phyloP scores from a whole-genome alignment of 495 filamentous ascomycete species.

The Massariosphaeria phaeospora region DNA sequence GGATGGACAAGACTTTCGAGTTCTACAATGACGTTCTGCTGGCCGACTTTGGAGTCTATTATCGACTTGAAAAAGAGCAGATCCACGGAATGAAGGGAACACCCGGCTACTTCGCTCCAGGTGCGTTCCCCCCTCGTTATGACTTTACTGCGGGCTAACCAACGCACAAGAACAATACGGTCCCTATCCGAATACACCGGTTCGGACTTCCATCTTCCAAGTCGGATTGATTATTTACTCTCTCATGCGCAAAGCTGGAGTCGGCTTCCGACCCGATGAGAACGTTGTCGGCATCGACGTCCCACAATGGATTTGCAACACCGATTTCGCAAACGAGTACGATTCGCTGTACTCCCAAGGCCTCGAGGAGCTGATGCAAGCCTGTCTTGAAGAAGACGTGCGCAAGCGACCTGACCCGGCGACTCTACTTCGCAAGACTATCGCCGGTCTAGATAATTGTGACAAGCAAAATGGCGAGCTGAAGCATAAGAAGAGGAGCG shows the following conservation, averaged over 20 bases:
- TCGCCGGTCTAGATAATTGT: too few species aligned
- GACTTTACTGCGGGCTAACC: too few species aligned
- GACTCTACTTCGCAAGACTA: too few species aligned
- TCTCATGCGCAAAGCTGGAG: background rate
- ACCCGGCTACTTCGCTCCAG: background rate
- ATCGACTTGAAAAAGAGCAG: background rate
- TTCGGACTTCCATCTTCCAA: background rate
- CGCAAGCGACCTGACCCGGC: too few species aligned
- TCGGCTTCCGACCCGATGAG: background rate
- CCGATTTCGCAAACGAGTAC: background rate
- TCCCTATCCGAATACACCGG: background rate
- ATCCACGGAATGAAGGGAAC: background rate
- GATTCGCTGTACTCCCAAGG: background rate
- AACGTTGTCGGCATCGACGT: background rate
- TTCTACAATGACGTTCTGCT: background rate
- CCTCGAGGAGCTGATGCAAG: background rate
- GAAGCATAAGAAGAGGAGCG: too few species aligned
- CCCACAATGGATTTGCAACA: background rate
- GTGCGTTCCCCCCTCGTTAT: too few species aligned
- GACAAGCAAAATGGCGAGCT: too few species aligned
- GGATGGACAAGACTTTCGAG: background rate
- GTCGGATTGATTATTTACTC: background rate
- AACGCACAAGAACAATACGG: too few species aligned
- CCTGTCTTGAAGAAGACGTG: background rate
- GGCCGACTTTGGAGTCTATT: slow-evolving; percentile 1